A percentile compares a stretch with the other conserved stretches of the same genome.
phyloP scores from a whole-genome alignment of 441 rosid species.

The Adansonia rubrostipa region DNA sequence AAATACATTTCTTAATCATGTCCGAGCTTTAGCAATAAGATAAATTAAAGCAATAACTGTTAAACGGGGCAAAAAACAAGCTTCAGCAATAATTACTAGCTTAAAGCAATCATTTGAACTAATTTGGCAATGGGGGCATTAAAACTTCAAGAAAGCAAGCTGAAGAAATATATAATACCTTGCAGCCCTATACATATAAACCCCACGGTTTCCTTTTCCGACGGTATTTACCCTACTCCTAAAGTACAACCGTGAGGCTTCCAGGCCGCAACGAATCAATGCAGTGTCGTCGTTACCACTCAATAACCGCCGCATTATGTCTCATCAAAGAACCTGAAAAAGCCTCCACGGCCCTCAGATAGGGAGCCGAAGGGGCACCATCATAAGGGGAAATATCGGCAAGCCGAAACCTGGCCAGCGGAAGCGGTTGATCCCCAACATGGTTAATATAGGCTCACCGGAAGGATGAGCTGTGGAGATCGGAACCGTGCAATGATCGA shows the following conservation, averaged over 20 bases:
- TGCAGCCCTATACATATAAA: slow-evolving; percentile 85
- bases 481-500: slow-evolving; percentile 42
- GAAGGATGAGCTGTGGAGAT: slow-evolving; percentile 35
- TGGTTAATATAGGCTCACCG: slow-evolving; percentile 38
- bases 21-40: neutral
- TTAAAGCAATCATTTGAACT: neutral
- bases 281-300: slow-evolving; percentile 72
- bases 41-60: neutral
- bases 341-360: slow-evolving; percentile 76
- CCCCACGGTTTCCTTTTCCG: slow-evolving; percentile 64
- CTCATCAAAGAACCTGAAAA: slow-evolving; percentile 78
- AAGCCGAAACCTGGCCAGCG: slow-evolving; percentile 69
- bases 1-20: neutral
- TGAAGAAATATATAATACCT: slow-evolving; percentile 51
- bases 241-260: slow-evolving; percentile 77
- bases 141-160: neutral
- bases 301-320: slow-evolving; percentile 84
- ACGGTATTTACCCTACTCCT: slow-evolving; percentile 49
- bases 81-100: neutral
- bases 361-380: slow-evolving; percentile 68
- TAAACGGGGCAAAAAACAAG: neutral
- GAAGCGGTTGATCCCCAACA: slow-evolving; percentile 19
- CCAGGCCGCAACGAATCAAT: slow-evolving; percentile 80
- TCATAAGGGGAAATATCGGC: slow-evolving; percentile 73
- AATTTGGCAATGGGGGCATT: neutral